phyloP scores from a whole-genome alignment of 2,329 filamentous ascomycete genomes.

The Colletotrichum caudatum region DNA sequence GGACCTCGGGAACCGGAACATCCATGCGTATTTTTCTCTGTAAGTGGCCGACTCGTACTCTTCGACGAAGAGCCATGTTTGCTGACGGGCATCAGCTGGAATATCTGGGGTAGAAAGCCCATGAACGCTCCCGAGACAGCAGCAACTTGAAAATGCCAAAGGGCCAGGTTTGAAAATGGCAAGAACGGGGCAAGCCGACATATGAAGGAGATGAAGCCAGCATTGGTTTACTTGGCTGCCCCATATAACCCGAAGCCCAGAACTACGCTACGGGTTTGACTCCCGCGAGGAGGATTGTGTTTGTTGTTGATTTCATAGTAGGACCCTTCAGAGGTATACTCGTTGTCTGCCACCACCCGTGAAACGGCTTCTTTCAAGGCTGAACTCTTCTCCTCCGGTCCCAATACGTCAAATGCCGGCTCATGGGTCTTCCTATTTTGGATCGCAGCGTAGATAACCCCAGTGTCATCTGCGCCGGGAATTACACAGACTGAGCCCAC shows the following conservation, averaged over 20 bases:
- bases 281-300: neutral
- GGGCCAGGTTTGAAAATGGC: neutral
- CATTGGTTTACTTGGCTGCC: neutral
- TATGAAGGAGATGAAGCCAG: neutral
- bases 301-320: conserved; percentile 37
- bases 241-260: neutral
- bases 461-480: conserved; percentile 59
- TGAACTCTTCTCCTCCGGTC: conserved; percentile 50
- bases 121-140: neutral
- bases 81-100: conserved; percentile 1
- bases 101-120: conserved; percentile 26
- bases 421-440: conserved; percentile 55
- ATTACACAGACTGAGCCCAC: conserved; percentile 53
- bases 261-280: too few relatives aligned
- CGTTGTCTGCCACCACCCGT: conserved; percentile 51
- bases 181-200: accelerated
- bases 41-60: conserved; percentile 32
- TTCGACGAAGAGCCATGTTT: too few relatives aligned
- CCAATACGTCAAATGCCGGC: conserved; percentile 57
- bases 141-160: neutral
- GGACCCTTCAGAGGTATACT: conserved; percentile 49
- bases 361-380: conserved; percentile 54
- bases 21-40: conserved; percentile 50
- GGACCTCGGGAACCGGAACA: conserved; percentile 47
- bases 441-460: conserved; percentile 55